Percentiles rank a stretch among this genome's conserved stretches.
These are phyloP conservation scores for Coemansia sp. DNA, from an alignment of 192 early-diverging fungal species.

Conservation along the genomic window DNA sequence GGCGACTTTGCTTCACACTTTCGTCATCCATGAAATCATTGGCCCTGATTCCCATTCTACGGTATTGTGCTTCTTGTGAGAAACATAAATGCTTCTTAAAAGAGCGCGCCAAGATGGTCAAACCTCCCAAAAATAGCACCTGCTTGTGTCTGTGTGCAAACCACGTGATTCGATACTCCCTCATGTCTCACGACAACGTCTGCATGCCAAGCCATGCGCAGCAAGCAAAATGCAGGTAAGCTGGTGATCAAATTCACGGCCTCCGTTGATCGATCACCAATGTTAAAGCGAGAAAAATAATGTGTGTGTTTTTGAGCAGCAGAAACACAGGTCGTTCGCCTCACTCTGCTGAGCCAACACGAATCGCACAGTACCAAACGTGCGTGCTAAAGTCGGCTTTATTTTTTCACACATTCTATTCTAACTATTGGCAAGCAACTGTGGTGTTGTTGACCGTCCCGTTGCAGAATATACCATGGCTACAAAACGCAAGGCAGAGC, in stretches of 20 bases:
- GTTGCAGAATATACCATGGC: slow-evolving; percentile 44
- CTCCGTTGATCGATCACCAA: not conserved
- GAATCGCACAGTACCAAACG: not conserved
- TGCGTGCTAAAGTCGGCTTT: not conserved
- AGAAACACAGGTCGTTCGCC: not conserved
- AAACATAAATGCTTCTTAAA: not conserved
- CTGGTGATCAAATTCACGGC: not conserved
- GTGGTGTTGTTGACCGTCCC: slow-evolving; percentile 41
- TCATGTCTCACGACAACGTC: not conserved
- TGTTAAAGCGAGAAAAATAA: too few relatives aligned
- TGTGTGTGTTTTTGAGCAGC: too few relatives aligned
- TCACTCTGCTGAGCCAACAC: not conserved
- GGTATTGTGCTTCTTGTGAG: not conserved
- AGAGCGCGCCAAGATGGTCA: not conserved
- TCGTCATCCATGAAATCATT: not conserved
- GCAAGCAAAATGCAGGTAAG: not conserved
- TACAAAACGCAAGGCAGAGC: slow-evolving; percentile 32
- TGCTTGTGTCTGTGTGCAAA: not conserved
- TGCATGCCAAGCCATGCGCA: not conserved
- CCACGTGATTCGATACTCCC: not conserved
- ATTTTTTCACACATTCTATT: not conserved
- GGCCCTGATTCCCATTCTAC: not conserved
- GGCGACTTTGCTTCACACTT: not conserved
- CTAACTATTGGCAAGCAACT: not conserved
- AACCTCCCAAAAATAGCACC: not conserved